These are phyloP conservation scores for Penicillium subrubescens DNA, from an alignment of 495 filamentous ascomycete species.

Conservation along the genomic window DNA sequence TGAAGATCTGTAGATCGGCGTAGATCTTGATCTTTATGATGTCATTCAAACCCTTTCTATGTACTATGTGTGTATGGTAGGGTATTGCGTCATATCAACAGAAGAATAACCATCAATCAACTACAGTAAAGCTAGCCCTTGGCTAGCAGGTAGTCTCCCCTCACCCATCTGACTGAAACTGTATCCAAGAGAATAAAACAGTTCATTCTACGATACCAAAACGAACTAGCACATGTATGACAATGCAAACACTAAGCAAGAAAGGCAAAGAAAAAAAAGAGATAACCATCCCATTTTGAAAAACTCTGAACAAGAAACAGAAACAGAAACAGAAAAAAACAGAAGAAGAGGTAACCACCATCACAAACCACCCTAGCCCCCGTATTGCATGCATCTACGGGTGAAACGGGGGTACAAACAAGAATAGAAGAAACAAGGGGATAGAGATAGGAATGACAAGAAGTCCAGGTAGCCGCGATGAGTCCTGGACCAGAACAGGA, in stretches of 20 bases:
- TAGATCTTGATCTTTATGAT: no score
- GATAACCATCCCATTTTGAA: slow-evolving; percentile 6
- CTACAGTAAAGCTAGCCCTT: no score
- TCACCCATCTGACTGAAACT: no score
- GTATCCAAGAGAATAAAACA: background rate
- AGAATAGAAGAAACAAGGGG: slow-evolving; percentile 4
- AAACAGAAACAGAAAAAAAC: background rate
- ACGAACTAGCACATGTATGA: background rate
- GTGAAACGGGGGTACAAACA: slow-evolving; percentile 3
- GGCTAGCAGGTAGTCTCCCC: no score
- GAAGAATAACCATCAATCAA: background rate
- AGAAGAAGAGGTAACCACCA: slow-evolving; percentile 6
- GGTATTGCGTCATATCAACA: no score
- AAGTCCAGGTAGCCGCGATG: no score
- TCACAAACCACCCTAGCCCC: background rate
- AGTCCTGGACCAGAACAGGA: no score
- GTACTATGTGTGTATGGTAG: no score
- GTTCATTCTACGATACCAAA: background rate
- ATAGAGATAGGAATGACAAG: background rate
- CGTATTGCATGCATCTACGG: background rate
- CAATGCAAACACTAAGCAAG: background rate
- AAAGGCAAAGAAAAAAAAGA: background rate
- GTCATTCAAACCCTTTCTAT: background rate
- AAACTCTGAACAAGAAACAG: background rate
- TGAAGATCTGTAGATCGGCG: no score